A percentile compares a stretch with the other conserved stretches of the same genome.
Conservation (phyloP, 345 rosid genomes). For the Hypericum androsaemum region DNA sequence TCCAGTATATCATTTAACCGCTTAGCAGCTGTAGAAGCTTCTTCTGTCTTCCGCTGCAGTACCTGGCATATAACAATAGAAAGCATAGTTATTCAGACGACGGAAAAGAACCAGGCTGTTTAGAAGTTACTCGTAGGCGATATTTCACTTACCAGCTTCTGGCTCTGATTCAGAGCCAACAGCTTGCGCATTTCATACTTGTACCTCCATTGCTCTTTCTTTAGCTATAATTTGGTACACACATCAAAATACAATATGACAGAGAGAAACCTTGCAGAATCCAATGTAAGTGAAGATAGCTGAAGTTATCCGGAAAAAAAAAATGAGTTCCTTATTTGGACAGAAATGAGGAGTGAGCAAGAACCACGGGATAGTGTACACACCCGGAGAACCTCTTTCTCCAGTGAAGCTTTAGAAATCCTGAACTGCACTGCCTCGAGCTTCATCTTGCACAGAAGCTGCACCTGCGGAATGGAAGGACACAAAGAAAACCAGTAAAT, state of each 20-base stretch:
- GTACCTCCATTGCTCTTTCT: conserved; percentile 63
- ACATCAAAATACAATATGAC: no score
- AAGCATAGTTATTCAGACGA: neutral
- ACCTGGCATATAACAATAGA: conserved; percentile 35
- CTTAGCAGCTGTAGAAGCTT: conserved; percentile 46
- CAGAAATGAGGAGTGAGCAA: neutral
- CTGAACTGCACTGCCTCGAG: conserved; percentile 23
- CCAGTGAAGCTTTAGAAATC: conserved; percentile 22
- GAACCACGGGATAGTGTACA: neutral
- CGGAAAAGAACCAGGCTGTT: neutral
- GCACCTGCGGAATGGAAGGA: conserved; percentile 9
- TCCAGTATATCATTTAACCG: conserved; percentile 43
- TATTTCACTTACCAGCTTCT: conserved; percentile 44
- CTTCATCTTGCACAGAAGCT: conserved; percentile 23
- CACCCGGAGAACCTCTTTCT: conserved; percentile 25
- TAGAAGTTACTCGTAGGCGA: neutral
- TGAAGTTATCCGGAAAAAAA: no score
- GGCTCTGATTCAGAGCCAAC: conserved; percentile 51
- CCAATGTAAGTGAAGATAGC: no score
- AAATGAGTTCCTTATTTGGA: no score
- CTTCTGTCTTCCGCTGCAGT: conserved; percentile 64
- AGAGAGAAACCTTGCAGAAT: neutral
- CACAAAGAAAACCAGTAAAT: neutral
- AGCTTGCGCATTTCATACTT: conserved; percentile 50
- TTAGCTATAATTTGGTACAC: conserved; percentile 44